Conservation (phyloP, 441 rosid genomes). For the Cnidoscolus chayamansa region DNA sequence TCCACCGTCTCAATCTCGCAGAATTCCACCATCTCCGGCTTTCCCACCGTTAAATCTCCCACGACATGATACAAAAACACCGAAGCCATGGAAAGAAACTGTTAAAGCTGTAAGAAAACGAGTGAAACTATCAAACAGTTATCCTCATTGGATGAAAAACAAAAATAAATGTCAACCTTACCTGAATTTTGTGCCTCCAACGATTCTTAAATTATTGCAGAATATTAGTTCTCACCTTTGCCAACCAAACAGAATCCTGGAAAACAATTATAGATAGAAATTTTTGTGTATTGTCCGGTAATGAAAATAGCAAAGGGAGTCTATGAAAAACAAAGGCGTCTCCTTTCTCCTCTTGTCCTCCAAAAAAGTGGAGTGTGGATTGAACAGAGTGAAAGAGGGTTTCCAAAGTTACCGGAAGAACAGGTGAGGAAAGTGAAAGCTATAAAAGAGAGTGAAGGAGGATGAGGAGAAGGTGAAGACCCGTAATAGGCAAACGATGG, state of each 20-base stretch:
- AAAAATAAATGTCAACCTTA: neutral
- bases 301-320: neutral
- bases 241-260: neutral
- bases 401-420: conserved; percentile 17
- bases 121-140: neutral
- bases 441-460: conserved; percentile 85
- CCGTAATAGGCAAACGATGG: conserved; percentile 55
- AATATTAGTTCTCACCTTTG: neutral
- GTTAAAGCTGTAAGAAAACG: neutral
- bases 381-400: neutral
- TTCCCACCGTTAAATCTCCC: conserved; percentile 97
- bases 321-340: neutral
- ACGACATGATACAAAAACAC: conserved; percentile 88
- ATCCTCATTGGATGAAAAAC: neutral
- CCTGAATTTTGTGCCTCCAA: neutral
- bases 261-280: neutral
- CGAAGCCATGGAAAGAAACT: conserved; percentile 58
- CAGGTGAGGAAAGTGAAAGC: conserved; percentile 31
- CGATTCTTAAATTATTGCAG: conserved; percentile 3
- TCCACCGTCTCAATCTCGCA: conserved; percentile 77
- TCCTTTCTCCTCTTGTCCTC: neutral
- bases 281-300: neutral
- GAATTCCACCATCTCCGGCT: conserved; percentile 89
- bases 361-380: neutral
- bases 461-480: conserved; percentile 66